A percentile compares a stretch with the other conserved stretches of the same genome.
Conservation (phyloP, 208 protist species). For the Leptomonas pyrrhocoris region DNA sequence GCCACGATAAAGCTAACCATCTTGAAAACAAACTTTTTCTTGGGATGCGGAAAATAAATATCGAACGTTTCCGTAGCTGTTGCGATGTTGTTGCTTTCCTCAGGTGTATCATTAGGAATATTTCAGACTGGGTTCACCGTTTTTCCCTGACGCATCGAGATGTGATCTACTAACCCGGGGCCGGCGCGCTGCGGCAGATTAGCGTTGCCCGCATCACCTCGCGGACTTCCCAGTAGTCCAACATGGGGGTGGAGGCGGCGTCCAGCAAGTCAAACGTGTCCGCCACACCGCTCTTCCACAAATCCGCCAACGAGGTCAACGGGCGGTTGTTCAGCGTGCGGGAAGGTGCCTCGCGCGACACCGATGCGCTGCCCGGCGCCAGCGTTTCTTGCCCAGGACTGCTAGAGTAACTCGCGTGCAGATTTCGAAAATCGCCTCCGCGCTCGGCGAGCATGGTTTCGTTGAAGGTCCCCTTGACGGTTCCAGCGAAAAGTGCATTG, state of each 20-base stretch:
- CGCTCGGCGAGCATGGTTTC: slow-evolving; percentile 15
- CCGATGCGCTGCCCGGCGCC: neutral
- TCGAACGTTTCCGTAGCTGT: no score
- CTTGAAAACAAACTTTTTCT: no score
- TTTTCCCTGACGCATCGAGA: neutral
- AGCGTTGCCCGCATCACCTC: slow-evolving; percentile 71
- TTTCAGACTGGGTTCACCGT: no score
- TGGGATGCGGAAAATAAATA: no score
- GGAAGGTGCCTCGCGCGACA: slow-evolving; percentile 1
- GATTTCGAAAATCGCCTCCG: neutral
- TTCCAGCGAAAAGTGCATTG: no score
- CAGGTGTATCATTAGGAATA: no score
- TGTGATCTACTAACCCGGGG: slow-evolving; percentile 45
- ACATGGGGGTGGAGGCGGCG: slow-evolving; percentile 21
- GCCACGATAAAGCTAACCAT: no score
- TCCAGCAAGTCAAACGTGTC: slow-evolving; percentile 34
- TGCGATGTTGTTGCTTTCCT: no score
- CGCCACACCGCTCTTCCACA: slow-evolving; percentile 20
- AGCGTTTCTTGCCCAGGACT: slow-evolving; percentile 9
- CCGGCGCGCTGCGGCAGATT: slow-evolving; percentile 59
- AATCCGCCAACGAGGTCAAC: slow-evolving; percentile 18
- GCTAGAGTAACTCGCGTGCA: neutral
- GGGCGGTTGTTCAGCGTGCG: slow-evolving; percentile 35
- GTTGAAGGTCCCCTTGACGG: slow-evolving; percentile 11
- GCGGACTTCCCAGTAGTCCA: slow-evolving; percentile 73